Percentiles rank a stretch among this genome's conserved stretches.
These are phyloP conservation scores for Coemansia sp. DNA, from an alignment of 192 early-diverging fungal genomes.

Conservation along the genomic window DNA sequence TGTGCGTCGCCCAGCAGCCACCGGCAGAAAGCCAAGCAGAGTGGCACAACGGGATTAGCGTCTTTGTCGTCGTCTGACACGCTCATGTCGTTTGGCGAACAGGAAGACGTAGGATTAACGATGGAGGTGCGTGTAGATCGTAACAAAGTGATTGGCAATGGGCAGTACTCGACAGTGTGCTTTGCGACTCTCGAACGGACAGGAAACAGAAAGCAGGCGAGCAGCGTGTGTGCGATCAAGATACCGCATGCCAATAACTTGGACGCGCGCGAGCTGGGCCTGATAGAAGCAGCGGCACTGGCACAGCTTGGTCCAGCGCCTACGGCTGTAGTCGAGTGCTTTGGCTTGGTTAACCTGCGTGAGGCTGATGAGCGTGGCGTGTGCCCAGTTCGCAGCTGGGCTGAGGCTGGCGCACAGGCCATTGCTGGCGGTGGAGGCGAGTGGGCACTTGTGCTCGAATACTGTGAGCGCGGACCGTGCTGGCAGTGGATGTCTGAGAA, in stretches of 20 bases:
- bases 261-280: slow-evolving; percentile 50
- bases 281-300: slow-evolving; percentile 52
- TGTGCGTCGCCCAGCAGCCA: slow-evolving; percentile 39
- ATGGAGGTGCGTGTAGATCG: slow-evolving; percentile 32
- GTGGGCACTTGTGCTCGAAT: slow-evolving; percentile 61
- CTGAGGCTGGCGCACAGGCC: slow-evolving; percentile 25
- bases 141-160: slow-evolving; percentile 38
- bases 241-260: slow-evolving; percentile 47
- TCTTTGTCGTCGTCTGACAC: slow-evolving; percentile 33
- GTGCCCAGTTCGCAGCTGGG: slow-evolving; percentile 32
- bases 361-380: slow-evolving; percentile 11
- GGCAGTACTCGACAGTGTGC: slow-evolving; percentile 55
- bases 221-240: slow-evolving; percentile 38
- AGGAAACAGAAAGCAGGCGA: not conserved
- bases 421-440: slow-evolving; percentile 26
- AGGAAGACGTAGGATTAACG: slow-evolving; percentile 1
- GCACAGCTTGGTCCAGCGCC: slow-evolving; percentile 36
- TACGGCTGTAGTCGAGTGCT: slow-evolving; percentile 38
- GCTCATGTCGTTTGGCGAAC: slow-evolving; percentile 12
- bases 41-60: not conserved
- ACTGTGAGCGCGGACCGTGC: slow-evolving; percentile 58
- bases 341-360: slow-evolving; percentile 40
- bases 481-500: slow-evolving; percentile 63
- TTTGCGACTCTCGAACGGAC: slow-evolving; percentile 23
- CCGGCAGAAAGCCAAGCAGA: slow-evolving; percentile 1